A percentile compares a stretch with the other conserved stretches of the same genome.
phyloP scores from a whole-genome alignment of 2,329 filamentous ascomycete genomes.

The Hyphodiscus sp. region DNA sequence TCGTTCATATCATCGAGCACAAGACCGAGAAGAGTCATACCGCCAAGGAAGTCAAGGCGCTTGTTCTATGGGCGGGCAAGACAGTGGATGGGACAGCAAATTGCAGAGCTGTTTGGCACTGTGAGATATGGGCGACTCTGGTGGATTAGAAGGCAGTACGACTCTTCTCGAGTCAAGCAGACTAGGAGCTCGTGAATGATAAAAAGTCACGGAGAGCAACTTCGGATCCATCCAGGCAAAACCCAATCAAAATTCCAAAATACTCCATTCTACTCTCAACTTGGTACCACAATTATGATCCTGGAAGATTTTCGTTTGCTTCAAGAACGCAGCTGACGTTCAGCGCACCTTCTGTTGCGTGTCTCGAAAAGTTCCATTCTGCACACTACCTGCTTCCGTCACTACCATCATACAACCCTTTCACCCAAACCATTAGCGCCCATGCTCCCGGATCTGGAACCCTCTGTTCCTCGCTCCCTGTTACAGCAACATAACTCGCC shows the following conservation, averaged over 20 bases:
- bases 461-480: constrained; percentile 37
- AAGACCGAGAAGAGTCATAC: neutral
- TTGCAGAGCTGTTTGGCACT: neutral
- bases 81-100: neutral
- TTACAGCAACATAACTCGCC: constrained; percentile 43
- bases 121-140: neutral
- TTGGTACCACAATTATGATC: too few species aligned
- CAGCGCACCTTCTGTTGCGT: neutral
- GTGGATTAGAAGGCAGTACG: neutral
- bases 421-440: constrained; percentile 36
- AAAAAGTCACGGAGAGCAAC: neutral
- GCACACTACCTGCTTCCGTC: neutral
- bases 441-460: constrained; percentile 50
- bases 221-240: neutral
- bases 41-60: neutral
- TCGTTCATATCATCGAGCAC: neutral
- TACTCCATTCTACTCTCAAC: too few species aligned
- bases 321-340: neutral
- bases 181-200: neutral
- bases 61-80: neutral
- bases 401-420: constrained; percentile 17
- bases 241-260: neutral
- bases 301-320: too few species aligned
- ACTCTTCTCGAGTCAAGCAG: neutral
- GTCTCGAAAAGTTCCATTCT: neutral